Conservation (phyloP, 768 basidiomycete species). For the Xerocomellus dryophilus region DNA sequence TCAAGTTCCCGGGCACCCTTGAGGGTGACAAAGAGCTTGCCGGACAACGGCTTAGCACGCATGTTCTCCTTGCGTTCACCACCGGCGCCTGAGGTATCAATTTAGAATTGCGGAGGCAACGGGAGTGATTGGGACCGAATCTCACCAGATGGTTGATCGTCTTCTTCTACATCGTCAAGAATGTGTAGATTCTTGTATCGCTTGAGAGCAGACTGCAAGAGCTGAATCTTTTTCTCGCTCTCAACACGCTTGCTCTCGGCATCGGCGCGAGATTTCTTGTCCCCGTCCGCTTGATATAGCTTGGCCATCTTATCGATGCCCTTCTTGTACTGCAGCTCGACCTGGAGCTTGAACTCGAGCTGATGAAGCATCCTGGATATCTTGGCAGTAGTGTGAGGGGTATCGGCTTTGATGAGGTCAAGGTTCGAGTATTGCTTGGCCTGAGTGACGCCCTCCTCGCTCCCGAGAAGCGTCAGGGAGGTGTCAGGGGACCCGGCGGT, state of each 20-base stretch:
- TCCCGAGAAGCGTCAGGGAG: constrained; percentile 39
- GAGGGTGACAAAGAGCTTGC: constrained; percentile 84
- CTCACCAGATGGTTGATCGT: constrained; percentile 67
- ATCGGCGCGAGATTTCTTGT: constrained; percentile 92
- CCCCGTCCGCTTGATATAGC: constrained; percentile 93
- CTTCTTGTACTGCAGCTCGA: constrained; percentile 96
- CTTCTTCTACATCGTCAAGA: constrained; percentile 84
- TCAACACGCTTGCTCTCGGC: constrained; percentile 93
- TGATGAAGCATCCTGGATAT: constrained; percentile 98
- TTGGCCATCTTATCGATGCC: constrained; percentile 99
- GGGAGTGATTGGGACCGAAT: background rate
- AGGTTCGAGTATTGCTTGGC: constrained; percentile 76
- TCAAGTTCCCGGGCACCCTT: constrained; percentile 92
- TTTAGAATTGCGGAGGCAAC: constrained; percentile 26
- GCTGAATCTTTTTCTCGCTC: constrained; percentile 94
- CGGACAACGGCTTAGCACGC: constrained; percentile 90
- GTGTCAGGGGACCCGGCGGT: constrained; percentile 39
- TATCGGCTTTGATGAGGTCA: constrained; percentile 96
- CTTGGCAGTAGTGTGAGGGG: constrained; percentile 92
- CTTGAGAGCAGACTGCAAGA: constrained; percentile 87
- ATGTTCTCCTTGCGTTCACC: constrained; percentile 91
- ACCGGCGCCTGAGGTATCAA: constrained; percentile 48
- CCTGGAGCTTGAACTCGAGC: constrained; percentile 98
- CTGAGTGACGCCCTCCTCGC: constrained; percentile 43
- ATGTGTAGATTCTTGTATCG: constrained; percentile 96